Base-by-base conservation (phyloP, 192 early-diverging fungal species). In the Coemansia aciculifera region DNA sequence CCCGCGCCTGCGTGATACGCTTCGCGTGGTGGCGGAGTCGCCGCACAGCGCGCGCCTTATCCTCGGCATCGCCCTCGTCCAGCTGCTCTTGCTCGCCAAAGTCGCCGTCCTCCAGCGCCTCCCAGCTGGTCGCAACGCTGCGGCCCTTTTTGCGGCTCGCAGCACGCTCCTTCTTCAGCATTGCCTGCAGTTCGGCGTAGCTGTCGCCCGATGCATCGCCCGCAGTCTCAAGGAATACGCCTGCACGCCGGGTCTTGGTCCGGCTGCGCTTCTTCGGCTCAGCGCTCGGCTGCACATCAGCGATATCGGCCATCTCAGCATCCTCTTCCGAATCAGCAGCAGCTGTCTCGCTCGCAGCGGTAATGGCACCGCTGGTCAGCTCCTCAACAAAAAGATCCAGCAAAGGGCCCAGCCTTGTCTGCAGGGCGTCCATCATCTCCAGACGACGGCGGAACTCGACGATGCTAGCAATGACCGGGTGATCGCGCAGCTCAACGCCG, bases 391-490 rank as follows among this genome's bases (percentile, higher is more conserved):
- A 86, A 19, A 75, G 66, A 24, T 85, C 77, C 64, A 89, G 81
- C 61, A 83, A 63, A 29, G 85, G 69, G 60, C 72, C 67, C 60
- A 88, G 76, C 54, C 86, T 85, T 48, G 75, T 85, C 75, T 89
- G 90, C 64, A 89, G 63, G 13, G 75, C 85, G 38, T 93, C 91
- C 62, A 93, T 69, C 57, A 89, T 86, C 61, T 88, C 85, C 32
- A 95, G 79, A n/a, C 92, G 72, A 27, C 87, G 87, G 21, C 87
- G 88, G 62, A 95, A 73, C 59, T 90, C 86, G 19, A 90, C 86
- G n/a, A 98, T 77, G 9, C 86, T 84, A 19, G 88, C 87, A 60
- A 94, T 90, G n/a, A 94, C 92, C 12, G 94, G 96, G 73, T 98
- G 96, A 46, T 87, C 79, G 27, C 86, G 89, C 27, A 93, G 71